Evolutionary conservation across 768 basidiomycete species (phyloP), one percentile per base, ranked within the genome.

Genomic region (Russula lepida): DNA sequence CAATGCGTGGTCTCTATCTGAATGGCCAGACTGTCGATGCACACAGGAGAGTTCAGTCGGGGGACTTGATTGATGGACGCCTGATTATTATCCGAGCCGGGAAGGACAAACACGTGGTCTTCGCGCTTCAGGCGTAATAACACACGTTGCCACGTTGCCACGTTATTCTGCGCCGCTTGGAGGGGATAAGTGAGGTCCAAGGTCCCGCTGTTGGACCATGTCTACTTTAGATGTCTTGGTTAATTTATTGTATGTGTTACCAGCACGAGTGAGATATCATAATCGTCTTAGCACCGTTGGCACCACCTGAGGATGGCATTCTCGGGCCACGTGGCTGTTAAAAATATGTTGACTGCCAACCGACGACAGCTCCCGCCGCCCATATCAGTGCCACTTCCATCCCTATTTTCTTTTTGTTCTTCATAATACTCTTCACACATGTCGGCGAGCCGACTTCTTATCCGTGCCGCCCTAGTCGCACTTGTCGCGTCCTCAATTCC

Each of bases 391-490:
- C 21, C 44, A 17, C 54, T 5, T 43, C 39, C 37, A n/a, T 37
- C 28, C 33, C 30, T 28, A 2, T 46, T 47, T 25, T 44, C 44
- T 47, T 19, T 2, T 8, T 27, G 7, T 47, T 39, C 11, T 23
- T 46, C 32, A 23, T 25, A 7, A 2, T 35, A 35, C 13, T 30
- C 9, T 51, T 12, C 19, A 21, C 19, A 37, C 39, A 70, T 68
- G 66, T 56, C 60, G 23, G 37, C 50, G 41, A 44, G 62, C 60
- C 60, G 62, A 58, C 66, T 68, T 55, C 54, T 66, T 57, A 54
- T 60, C 25, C 58, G 66, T 62, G 53, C 63, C 32, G 62, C 66
- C 23, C 51, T 71, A 32, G 33, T 69, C 51, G 69, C 63, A 25
- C 54, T 67, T 27, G 50, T 70, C 44, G 27, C 60, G 3, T 39